Evolutionary conservation across 2,329 filamentous ascomycete species (phyloP).

Genomic region (Claviceps maximensis): DNA sequence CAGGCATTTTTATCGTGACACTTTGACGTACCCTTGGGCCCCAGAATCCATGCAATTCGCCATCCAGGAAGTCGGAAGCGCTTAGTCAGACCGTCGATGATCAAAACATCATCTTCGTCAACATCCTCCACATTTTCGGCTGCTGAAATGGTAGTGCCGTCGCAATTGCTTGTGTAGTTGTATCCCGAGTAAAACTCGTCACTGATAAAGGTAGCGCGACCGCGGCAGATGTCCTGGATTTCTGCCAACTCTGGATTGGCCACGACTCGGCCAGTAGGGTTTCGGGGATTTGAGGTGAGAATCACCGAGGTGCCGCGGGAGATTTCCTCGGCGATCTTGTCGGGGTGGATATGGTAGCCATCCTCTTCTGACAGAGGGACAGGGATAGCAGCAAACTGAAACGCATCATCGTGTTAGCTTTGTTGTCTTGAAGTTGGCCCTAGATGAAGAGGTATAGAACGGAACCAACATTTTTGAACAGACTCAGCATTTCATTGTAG

Average conservation of each 20-base stretch:
- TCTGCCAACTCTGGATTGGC: slow-evolving; percentile 72
- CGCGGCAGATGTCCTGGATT: slow-evolving; percentile 87
- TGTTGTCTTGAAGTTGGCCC: too few relatives aligned
- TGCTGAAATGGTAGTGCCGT: slow-evolving; percentile 77
- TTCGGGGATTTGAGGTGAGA: slow-evolving; percentile 87
- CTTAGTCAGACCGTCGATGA: slow-evolving; percentile 94
- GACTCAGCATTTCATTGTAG: slow-evolving; percentile 92
- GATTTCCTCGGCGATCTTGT: slow-evolving; percentile 88
- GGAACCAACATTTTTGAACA: slow-evolving; percentile 68
- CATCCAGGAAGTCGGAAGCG: slow-evolving; percentile 91
- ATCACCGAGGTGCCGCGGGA: slow-evolving; percentile 77
- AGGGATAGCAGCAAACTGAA: slow-evolving; percentile 69
- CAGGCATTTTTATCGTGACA: too few relatives aligned
- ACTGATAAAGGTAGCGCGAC: slow-evolving; percentile 80
- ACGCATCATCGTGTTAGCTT: neutral
- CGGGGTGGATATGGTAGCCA: slow-evolving; percentile 82
- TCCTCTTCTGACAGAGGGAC: slow-evolving; percentile 75
- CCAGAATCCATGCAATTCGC: slow-evolving; percentile 93
- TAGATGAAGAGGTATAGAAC: neutral
- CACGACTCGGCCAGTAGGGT: slow-evolving; percentile 83
- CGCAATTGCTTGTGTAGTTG: slow-evolving; percentile 88
- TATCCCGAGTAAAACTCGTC: slow-evolving; percentile 97
- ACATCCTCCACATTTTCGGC: slow-evolving; percentile 86
- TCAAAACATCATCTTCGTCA: slow-evolving; percentile 77
- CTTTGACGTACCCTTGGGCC: slow-evolving; percentile 52